Evolutionary conservation across 1,139 yeast species (phyloP), one percentile per base, ranked within the genome.

Genomic region (Geotrichum citri-aurantii): DNA sequence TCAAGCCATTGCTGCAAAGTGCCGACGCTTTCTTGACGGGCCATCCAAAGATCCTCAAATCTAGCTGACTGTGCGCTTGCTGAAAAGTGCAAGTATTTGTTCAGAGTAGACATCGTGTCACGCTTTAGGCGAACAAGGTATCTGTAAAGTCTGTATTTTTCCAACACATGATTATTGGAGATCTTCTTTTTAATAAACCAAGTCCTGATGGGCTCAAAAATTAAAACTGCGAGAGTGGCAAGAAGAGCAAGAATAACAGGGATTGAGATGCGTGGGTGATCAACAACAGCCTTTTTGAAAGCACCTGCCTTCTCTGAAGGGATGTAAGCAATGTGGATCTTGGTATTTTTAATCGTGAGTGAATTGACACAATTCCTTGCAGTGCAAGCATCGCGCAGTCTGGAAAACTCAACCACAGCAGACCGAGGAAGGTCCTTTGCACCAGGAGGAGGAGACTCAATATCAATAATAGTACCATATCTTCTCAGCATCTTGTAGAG

Each of bases 311-410:
- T 73, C 2, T 78, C 75, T 21, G 80, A 69, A 8, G 86, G 85
- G 48, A 81, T 81, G 70, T 87, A 92, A 64, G 85, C 88, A 51
- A 92, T 79, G 68, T 91, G 97, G 51, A 92, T 69, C 0, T 77
- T 77, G 0, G 96, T 85, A 42, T 79, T 79, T 71, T 76, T 65
- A 83, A 65, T 60, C 6, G 56, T 57, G 52, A 65, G 76, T 49
- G 97, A 97, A 27, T 96, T 90, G 37, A 90, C 80, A 80, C 99
- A 93, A 71, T 91, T 92, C 67, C 91, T 85, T 0, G 99, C 97
- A 63, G 90, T 78, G 8, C 91, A 85, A 0, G 97, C 95, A 50
- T 91, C 82, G 61, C 88, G 77, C 21, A 80, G 72, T 6, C 77
- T 70, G 50, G 78, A 74, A 71, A 85, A 93, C 8, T 76, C 75